Evolutionary conservation across 83 land plant genomes (phyloP).

Genomic region (Picea engelmannii): DNA sequence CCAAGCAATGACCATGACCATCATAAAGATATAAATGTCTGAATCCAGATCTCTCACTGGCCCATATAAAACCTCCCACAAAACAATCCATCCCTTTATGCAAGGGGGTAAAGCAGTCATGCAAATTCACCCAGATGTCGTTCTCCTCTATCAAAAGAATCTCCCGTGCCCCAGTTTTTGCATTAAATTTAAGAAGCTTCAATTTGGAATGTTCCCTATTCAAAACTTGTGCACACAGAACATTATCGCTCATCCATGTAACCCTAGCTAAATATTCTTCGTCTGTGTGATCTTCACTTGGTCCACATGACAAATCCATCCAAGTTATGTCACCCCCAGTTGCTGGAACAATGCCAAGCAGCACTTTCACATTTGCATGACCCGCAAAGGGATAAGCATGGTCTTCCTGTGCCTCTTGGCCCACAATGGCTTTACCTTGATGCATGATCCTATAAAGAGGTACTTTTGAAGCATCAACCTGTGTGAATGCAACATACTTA

Average conservation of each 20-base stretch:
- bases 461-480: slow-evolving; percentile 86
- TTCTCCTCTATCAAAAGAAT: slow-evolving; percentile 70
- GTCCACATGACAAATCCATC: slow-evolving; percentile 91
- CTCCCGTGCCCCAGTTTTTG: slow-evolving; percentile 60
- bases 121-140: slow-evolving; percentile 81
- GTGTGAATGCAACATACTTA: slow-evolving; percentile 82
- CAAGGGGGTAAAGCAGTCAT: slow-evolving; percentile 94
- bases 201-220: slow-evolving; percentile 72
- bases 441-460: slow-evolving; percentile 95
- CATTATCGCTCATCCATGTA: slow-evolving; percentile 84
- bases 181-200: slow-evolving; percentile 83
- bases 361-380: slow-evolving; percentile 80
- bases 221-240: slow-evolving; percentile 80
- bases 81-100: slow-evolving; percentile 50
- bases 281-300: slow-evolving; percentile 33
- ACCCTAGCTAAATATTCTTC: slow-evolving; percentile 95
- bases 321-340: slow-evolving; percentile 68
- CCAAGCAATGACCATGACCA: slow-evolving; percentile 64
- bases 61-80: slow-evolving; percentile 88
- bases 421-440: slow-evolving; percentile 87
- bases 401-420: slow-evolving; percentile 94
- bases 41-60: slow-evolving; percentile 94
- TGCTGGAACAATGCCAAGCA: slow-evolving; percentile 78
- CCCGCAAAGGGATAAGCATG: slow-evolving; percentile 98
- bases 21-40: slow-evolving; percentile 91